phyloP scores from a whole-genome alignment of 768 basidiomycete species.

The Mycena belliarum region DNA sequence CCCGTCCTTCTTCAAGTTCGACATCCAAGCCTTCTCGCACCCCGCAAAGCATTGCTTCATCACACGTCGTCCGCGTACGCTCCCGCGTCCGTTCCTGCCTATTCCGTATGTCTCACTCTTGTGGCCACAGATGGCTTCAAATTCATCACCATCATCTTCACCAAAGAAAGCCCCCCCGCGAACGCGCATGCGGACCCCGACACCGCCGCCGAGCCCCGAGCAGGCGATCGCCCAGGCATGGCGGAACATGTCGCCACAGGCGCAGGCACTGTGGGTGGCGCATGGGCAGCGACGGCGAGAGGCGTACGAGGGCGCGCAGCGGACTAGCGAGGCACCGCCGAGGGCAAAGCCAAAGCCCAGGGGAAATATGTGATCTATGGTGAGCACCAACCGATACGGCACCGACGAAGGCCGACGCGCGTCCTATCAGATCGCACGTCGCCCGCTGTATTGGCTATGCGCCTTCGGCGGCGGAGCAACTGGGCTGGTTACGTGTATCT shows the following conservation, averaged over 20 bases:
- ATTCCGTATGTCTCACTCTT: slow-evolving; percentile 3
- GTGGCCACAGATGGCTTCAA: slow-evolving; percentile 42
- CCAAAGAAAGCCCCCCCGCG: slow-evolving; percentile 33
- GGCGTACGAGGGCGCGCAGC: slow-evolving; percentile 48
- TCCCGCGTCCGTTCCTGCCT: not conserved
- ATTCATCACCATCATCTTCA: slow-evolving; percentile 35
- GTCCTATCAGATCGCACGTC: slow-evolving; percentile 21
- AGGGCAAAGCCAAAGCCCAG: slow-evolving; percentile 14
- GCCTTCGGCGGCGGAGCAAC: not conserved
- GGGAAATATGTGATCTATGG: not conserved
- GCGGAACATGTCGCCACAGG: slow-evolving; percentile 61
- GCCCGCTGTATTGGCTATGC: slow-evolving; percentile 12
- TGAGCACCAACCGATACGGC: slow-evolving; percentile 7
- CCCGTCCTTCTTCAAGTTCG: no score
- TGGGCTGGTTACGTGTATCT: slow-evolving; percentile 1
- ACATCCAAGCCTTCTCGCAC: no score
- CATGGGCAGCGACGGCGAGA: slow-evolving; percentile 51
- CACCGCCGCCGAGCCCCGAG: slow-evolving; percentile 41
- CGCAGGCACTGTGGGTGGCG: slow-evolving; percentile 57
- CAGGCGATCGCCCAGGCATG: slow-evolving; percentile 71
- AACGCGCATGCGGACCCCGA: slow-evolving; percentile 10
- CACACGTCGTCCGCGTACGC: no score
- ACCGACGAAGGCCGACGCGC: slow-evolving; percentile 3
- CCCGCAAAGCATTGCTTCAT: not conserved
- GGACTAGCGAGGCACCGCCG: slow-evolving; percentile 46